Conservation (phyloP, 139 green algal genomes). For the Gonium pectorale region DNA sequence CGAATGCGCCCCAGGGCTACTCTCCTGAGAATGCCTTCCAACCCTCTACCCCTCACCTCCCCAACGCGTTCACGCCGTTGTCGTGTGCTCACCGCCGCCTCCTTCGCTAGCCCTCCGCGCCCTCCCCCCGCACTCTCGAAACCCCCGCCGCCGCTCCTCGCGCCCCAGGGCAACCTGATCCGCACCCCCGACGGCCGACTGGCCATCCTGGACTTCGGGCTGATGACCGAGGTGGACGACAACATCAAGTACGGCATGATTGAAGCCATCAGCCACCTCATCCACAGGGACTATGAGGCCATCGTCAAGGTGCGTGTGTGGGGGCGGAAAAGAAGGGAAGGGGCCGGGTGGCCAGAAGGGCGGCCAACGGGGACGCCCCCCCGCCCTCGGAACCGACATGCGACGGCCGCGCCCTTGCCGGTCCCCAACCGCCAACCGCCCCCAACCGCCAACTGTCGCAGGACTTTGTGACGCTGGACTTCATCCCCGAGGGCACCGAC, state of each 20-base stretch:
- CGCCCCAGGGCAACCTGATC: conserved; percentile 43
- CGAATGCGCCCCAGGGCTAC: too few relatives aligned
- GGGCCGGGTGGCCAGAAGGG: too few relatives aligned
- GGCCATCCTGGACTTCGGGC: conserved; percentile 97
- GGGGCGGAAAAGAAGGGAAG: too few relatives aligned
- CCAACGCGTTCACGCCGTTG: too few relatives aligned
- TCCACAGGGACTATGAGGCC: conserved; percentile 97
- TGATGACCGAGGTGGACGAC: conserved; percentile 83
- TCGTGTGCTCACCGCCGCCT: too few relatives aligned
- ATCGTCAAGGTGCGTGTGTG: conserved; percentile 77
- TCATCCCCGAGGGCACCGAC: conserved; percentile 95
- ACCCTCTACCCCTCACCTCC: too few relatives aligned
- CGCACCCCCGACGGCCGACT: conserved; percentile 71
- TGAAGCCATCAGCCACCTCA: conserved; percentile 97
- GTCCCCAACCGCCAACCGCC: conserved; percentile 15
- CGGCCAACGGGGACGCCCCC: too few relatives aligned
- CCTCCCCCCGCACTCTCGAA: too few relatives aligned
- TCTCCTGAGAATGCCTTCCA: too few relatives aligned
- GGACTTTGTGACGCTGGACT: conserved; percentile 99
- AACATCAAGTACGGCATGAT: conserved; percentile 99
- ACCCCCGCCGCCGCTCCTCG: background rate
- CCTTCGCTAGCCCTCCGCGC: too few relatives aligned
- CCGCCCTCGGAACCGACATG: too few relatives aligned
- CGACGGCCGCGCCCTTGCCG: too few relatives aligned
- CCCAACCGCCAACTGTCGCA: conserved; percentile 28